Base-by-base conservation (phyloP, 148 eudicot species). In the Tetragonia tetragonoides region DNA sequence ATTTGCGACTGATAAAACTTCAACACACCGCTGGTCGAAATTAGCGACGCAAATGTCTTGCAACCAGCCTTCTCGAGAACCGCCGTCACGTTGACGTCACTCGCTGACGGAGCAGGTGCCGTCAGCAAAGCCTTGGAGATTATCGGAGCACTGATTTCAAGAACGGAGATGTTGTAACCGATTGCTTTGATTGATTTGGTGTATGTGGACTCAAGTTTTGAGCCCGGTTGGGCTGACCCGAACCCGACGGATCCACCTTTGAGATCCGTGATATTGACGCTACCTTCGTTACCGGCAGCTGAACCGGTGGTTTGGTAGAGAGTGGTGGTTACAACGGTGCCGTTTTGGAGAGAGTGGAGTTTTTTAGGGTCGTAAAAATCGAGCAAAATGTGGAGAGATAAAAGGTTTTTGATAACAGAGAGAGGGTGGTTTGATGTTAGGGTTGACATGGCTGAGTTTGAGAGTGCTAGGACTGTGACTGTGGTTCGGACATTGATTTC, bases 401-500 rank as follows among this genome's bases (percentile, higher is more conserved):
- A 84, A 10, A 62, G 72, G 63, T 76, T 85, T n/a, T 92, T 90
- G 56, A 88, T 20, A 77, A 79, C 84, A 66, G 91, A 71, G 70
- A 92, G 83, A 6, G 98, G 87, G 64, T 83, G 83, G 12, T 83
- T 73, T 37, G 82, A 38, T 49, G 86, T 57, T 75, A 90, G 70
- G 2, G 87, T 1, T 2, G 91, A 74, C 78, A 92, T 78, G 51
- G 88, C 88, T 46, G 80, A 82, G 82, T 94, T 88, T 57, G 66
- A 47, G 17, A 94, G 61, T 9, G 74, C 98, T 28, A 92, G 89
- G 82, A 94, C 95, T 62, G 98, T 94, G 75, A 92, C 81, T 12
- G 98, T 87, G 10, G 78, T 61, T 39, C 90, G 94, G 42, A 80
- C 75, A 87, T 94, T 92, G 89, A 94, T 94, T 16, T 94, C 98